Conservation (phyloP, 2,329 filamentous ascomycete genomes). For the Incumbomyces delicatus region DNA sequence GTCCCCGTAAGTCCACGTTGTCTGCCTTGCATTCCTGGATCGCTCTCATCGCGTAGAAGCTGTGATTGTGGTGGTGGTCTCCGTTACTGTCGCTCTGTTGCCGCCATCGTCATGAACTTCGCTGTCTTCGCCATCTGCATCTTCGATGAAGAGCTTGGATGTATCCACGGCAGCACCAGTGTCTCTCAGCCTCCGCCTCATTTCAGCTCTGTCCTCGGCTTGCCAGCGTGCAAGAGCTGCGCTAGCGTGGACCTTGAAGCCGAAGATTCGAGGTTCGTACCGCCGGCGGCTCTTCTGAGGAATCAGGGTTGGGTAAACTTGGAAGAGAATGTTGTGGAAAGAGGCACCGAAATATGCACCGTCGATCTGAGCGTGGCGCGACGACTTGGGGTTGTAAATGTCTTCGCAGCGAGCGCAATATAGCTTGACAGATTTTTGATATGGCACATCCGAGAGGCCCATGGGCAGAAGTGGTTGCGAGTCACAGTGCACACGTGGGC, state of each 20-base stretch:
- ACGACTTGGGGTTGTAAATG: constrained; percentile 97
- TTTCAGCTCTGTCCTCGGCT: constrained; percentile 65
- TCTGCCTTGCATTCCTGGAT: too few relatives aligned
- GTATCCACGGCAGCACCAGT: constrained; percentile 47
- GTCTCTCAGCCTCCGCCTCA: constrained; percentile 67
- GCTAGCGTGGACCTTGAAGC: constrained; percentile 87
- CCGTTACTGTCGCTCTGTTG: not conserved
- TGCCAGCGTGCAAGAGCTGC: constrained; percentile 90
- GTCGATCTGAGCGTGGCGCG: constrained; percentile 87
- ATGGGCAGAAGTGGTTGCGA: constrained; percentile 88
- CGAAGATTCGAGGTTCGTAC: constrained; percentile 84
- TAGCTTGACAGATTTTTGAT: constrained; percentile 84
- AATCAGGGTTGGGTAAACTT: constrained; percentile 86
- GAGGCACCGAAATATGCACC: constrained; percentile 96
- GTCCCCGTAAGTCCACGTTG: too few relatives aligned
- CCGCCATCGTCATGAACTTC: constrained; percentile 3
- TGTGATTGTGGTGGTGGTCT: too few relatives aligned
- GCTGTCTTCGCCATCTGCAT: constrained; percentile 18
- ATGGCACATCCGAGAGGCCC: constrained; percentile 82
- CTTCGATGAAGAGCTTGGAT: constrained; percentile 18
- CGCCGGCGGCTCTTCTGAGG: constrained; percentile 76
- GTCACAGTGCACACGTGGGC: constrained; percentile 89
- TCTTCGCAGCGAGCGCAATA: constrained; percentile 98
- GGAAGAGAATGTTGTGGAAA: constrained; percentile 98
- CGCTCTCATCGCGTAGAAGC: too few relatives aligned